Base-by-base conservation (phyloP, 169 alveolate species). In the Plasmodium coatneyi region DNA sequence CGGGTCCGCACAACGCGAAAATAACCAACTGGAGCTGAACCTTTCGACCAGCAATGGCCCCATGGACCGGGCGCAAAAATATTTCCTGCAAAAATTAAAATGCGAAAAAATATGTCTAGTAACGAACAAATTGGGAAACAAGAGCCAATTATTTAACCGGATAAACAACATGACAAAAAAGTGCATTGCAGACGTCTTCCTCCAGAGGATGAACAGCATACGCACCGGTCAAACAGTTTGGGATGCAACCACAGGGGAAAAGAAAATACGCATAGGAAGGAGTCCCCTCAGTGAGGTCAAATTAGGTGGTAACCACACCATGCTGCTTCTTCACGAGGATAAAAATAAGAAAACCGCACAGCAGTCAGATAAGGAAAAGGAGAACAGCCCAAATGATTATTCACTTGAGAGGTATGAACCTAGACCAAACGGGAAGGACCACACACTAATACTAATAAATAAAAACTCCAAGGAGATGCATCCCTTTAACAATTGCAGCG, bases 101-200 rank as follows among this genome's bases (percentile, higher is more conserved):
- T 60, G 76, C 76, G 76, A 60, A 60, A 60, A 60, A 60, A 60
- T 60, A 60, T 60, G 76, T 22, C 34, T 60, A 60, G 28, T 60
- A 3, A 60, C 76, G 4, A 60, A 60, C 9, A 22, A n/a, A 60
- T 5, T 60, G 6, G 76, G 76, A 2, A 60, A 22, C 36, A 71
- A 43, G 10, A 83, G 30, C n/a, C 22, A 83, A 34, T 66, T 70
- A 34, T 43, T 83, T 28, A 71, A 71, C 9, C 82, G 41, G 16
- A 28, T 83, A 43, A 83, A 83, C 16, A 19, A n/a, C 34, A 25
- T 39, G 43, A 71, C 72, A 14, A 66, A 83, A 70, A 83, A 71
- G 25, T 70, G 52, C 34, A 41, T 83, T n/a, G 74, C 76, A 6
- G 56, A 43, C 25, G 25, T 39, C 19, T 22, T 82, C 32, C 5